phyloP scores from a whole-genome alignment of 176 grass and related monocot genomes.

The Puccinellia tenuiflora region DNA sequence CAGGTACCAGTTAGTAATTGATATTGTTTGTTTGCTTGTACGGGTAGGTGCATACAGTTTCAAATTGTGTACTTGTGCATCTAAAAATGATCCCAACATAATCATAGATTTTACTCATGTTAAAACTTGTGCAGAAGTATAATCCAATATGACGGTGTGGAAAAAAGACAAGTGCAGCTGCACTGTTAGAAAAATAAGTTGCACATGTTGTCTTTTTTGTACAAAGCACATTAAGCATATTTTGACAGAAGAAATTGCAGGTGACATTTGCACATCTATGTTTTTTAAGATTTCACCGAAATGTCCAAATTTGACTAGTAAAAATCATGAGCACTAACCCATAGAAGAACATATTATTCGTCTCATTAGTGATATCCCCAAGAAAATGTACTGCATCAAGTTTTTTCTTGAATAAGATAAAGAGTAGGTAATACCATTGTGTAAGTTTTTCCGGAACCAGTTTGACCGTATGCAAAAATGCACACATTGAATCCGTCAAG shows the following conservation, averaged over 20 bases:
- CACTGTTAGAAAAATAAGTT: not conserved
- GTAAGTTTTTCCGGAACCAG: constrained; percentile 98
- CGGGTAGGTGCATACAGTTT: not conserved
- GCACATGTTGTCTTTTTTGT: not conserved
- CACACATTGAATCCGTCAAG: constrained; percentile 99
- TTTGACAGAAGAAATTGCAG: not conserved
- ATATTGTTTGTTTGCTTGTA: not conserved
- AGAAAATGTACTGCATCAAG: not conserved
- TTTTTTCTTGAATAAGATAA: constrained; percentile 10
- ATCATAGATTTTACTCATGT: not conserved
- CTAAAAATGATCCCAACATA: not conserved
- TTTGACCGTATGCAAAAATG: constrained; percentile 99
- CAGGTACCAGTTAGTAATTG: constrained; percentile 13
- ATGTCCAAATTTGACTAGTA: not conserved
- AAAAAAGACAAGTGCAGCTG: not conserved
- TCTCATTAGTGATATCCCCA: not conserved
- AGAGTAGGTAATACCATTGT: constrained; percentile 67
- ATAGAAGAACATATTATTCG: not conserved
- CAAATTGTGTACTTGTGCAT: not conserved
- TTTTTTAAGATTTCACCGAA: not conserved
- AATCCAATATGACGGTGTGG: not conserved
- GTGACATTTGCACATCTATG: not conserved
- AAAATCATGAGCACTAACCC: not conserved
- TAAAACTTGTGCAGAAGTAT: not conserved
- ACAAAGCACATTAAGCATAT: not conserved